phyloP scores from a whole-genome alignment of 805 yeast species.

The Saccharomycopsis microspora region DNA sequence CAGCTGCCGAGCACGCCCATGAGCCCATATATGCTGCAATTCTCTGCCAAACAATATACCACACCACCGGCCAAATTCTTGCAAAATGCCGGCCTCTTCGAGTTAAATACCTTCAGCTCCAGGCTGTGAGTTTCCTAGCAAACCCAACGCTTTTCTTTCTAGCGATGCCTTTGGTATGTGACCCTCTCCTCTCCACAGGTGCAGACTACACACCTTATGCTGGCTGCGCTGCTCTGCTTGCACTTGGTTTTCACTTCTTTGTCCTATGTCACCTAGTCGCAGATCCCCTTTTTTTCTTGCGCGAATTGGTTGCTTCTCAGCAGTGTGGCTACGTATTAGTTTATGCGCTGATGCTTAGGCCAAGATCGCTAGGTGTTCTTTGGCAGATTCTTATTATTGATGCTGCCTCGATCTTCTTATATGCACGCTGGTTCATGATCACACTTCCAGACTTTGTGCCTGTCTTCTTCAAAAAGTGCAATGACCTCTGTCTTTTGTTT shows the following conservation, averaged over 20 bases:
- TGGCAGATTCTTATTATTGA: constrained; percentile 76
- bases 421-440: constrained; percentile 75
- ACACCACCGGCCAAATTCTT: constrained; percentile 19
- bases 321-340: constrained; percentile 69
- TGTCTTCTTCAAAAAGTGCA: neutral
- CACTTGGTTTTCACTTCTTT: constrained; percentile 81
- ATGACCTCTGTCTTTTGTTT: neutral
- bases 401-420: constrained; percentile 80
- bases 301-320: constrained; percentile 60
- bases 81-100: constrained; percentile 40
- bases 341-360: constrained; percentile 47
- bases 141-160: neutral
- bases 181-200: no score
- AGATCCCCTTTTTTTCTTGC: constrained; percentile 43
- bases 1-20: no score
- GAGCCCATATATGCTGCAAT: no score
- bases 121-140: neutral
- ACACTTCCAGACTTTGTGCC: constrained; percentile 50
- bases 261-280: constrained; percentile 54
- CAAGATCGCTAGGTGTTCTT: constrained; percentile 68
- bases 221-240: constrained; percentile 52
- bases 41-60: neutral
- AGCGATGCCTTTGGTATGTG: neutral
- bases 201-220: constrained; percentile 60
- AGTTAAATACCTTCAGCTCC: constrained; percentile 3